Base-by-base conservation (phyloP, 2,329 filamentous ascomycete species). In the Sclerotiophoma versabilis region DNA sequence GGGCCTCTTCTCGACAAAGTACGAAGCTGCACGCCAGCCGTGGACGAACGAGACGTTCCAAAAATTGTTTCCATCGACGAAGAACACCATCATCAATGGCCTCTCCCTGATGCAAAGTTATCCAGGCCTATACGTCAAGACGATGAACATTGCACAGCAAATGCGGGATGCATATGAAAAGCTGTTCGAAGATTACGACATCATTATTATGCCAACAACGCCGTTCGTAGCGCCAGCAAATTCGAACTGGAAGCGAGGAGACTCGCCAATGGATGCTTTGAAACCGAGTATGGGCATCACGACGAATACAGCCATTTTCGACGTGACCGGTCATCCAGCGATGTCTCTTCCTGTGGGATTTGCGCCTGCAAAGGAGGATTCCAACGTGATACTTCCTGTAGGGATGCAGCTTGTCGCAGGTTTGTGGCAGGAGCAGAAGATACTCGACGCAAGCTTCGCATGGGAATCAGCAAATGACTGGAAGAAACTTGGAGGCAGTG, bases 71-170 rank as follows among this genome's bases (percentile, higher is more conserved):
- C 80, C 74, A 0, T 68, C 66, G 0, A 68, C 81, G 0, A 81
- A 81, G 48, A 82, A 82, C 54, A 80, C 79, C 1, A 62, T 79
- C 2, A 72, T 79, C 26, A 76, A 76, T 41, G 77, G 77, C 0
- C 64, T 76, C 1, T 79, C 75, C 38, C 65, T 76, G 10, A 66
- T 75, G 67, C 66, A 69, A 48, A 47, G 59, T 19, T 75, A 76
- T 37, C 76, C 77, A 1, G 65, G 60, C 3, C 64, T 79, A 2
- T 77, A 79, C 53, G 68, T 71, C 6, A 80, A 79, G 49, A 71
- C 75, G 0, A 71, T 69, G 51, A 79, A 79, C 52, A 59, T 80
- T 4, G 71, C 68, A 6, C 72, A 76, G 3, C 68, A 74, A 27
- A 53, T 79, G 17, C 67, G 67, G 20, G 75, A 78, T 37, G 64